phyloP scores from a whole-genome alignment of 805 yeast genomes.

The Kazachstania psychrophila region DNA sequence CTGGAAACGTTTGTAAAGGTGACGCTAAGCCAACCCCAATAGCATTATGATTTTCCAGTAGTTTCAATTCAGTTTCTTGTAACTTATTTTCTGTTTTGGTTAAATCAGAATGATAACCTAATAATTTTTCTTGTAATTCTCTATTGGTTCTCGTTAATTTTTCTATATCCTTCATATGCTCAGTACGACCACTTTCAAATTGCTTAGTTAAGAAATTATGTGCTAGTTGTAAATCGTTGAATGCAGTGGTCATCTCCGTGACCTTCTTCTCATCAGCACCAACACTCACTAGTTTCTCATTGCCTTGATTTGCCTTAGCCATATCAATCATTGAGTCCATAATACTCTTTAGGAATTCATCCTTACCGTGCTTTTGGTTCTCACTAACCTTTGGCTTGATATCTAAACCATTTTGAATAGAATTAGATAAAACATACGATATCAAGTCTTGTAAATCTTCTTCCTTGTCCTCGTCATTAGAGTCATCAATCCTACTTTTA shows the following conservation, averaged over 20 bases:
- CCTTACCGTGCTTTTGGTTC: constrained; percentile 17
- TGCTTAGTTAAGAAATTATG: constrained; percentile 61
- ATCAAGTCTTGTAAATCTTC: constrained; percentile 22
- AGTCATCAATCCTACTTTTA: not conserved
- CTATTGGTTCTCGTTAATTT: constrained; percentile 43
- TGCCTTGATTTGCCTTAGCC: not conserved
- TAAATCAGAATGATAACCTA: constrained; percentile 30
- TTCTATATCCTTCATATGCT: constrained; percentile 44
- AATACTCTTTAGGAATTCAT: constrained; percentile 23
- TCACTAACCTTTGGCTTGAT: constrained; percentile 20
- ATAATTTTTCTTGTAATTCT: constrained; percentile 43
- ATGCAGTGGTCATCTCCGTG: constrained; percentile 42
- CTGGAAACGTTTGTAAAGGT: not conserved
- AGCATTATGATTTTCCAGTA: constrained; percentile 24
- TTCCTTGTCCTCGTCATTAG: not conserved
- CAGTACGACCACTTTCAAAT: constrained; percentile 55
- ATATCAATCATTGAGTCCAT: constrained; percentile 19
- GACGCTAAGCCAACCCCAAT: not conserved
- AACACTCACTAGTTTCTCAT: not conserved
- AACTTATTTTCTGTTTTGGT: constrained; percentile 25
- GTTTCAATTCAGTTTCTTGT: constrained; percentile 31
- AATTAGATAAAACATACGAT: constrained; percentile 24
- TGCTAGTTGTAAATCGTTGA: constrained; percentile 61
- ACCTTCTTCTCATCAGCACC: constrained; percentile 3
- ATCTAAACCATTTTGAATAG: constrained; percentile 24